phyloP scores from a whole-genome alignment of 1,284 basidiomycete genomes.

The Cutaneotrichosporon dermatis region DNA sequence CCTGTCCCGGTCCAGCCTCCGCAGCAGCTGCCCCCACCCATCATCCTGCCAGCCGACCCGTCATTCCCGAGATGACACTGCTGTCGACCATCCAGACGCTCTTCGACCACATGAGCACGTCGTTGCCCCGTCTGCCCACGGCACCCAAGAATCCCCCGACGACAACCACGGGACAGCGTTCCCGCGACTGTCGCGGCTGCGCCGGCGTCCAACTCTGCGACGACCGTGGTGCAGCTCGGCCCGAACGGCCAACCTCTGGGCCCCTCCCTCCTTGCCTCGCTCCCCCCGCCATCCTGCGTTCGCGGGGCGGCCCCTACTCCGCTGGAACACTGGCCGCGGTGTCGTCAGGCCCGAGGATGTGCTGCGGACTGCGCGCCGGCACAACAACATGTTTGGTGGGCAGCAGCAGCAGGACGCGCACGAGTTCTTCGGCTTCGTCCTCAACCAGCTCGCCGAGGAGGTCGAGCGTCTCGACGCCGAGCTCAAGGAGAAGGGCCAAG shows the following conservation, averaged over 20 bases:
- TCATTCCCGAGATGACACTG: constrained; percentile 64
- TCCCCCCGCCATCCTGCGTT: constrained; percentile 40
- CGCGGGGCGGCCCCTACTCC: constrained; percentile 46
- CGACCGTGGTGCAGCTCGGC: constrained; percentile 18
- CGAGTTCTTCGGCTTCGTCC: constrained; percentile 90
- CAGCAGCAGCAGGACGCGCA: constrained; percentile 93
- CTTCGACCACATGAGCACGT: constrained; percentile 65
- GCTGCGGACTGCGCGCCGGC: constrained; percentile 80
- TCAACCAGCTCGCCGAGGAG: constrained; percentile 91
- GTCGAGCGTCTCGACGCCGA: constrained; percentile 63
- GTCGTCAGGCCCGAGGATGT: constrained; percentile 81
- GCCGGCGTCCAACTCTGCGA: constrained; percentile 34
- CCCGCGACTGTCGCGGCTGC: constrained; percentile 11
- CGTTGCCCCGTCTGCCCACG: constrained; percentile 44
- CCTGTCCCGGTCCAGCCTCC: constrained; percentile 5
- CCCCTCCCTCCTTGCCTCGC: constrained; percentile 41
- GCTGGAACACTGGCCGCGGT: constrained; percentile 59
- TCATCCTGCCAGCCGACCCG: constrained; percentile 52
- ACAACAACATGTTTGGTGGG: constrained; percentile 79
- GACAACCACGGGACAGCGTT: not conserved
- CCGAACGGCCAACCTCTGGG: constrained; percentile 24
- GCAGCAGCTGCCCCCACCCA: constrained; percentile 14
- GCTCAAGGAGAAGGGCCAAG: constrained; percentile 27
- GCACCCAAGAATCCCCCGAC: constrained; percentile 27
- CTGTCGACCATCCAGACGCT: constrained; percentile 84